Evolutionary conservation across 306 rosid genomes (phyloP).

Genomic region (Sindora glabra): DNA sequence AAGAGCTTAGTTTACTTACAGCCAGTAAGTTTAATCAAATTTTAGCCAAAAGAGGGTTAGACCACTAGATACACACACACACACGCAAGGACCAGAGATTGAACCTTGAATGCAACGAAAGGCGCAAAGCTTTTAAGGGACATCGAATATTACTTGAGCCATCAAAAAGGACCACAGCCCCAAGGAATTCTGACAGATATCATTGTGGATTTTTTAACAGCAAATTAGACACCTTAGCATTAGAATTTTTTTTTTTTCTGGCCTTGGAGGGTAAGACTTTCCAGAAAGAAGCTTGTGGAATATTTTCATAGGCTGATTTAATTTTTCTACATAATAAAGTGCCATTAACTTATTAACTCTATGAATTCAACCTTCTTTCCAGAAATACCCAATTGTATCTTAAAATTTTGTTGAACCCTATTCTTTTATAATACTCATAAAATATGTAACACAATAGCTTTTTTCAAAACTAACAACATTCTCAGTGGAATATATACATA

Average conservation of each 20-base stretch:
- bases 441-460: background rate
- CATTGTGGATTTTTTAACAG: background rate
- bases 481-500: background rate
- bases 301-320: background rate
- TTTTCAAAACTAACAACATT: background rate
- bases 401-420: too few species aligned
- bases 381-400: background rate
- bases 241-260: too few species aligned
- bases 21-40: background rate
- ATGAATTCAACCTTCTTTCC: background rate
- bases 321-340: background rate
- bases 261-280: too few species aligned
- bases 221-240: background rate
- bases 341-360: background rate
- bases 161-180: too few species aligned
- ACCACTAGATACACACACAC: too few species aligned
- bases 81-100: too few species aligned
- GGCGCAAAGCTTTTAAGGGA: too few species aligned
- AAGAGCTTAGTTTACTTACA: background rate
- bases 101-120: too few species aligned
- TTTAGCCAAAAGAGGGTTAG: background rate
- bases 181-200: too few species aligned
- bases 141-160: too few species aligned
- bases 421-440: background rate
- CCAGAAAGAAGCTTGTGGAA: background rate